A percentile compares a stretch with the other conserved stretches of the same genome.
These are phyloP conservation scores for Boehmeria nivea DNA, from an alignment of 306 rosid species.

Conservation along the genomic window DNA sequence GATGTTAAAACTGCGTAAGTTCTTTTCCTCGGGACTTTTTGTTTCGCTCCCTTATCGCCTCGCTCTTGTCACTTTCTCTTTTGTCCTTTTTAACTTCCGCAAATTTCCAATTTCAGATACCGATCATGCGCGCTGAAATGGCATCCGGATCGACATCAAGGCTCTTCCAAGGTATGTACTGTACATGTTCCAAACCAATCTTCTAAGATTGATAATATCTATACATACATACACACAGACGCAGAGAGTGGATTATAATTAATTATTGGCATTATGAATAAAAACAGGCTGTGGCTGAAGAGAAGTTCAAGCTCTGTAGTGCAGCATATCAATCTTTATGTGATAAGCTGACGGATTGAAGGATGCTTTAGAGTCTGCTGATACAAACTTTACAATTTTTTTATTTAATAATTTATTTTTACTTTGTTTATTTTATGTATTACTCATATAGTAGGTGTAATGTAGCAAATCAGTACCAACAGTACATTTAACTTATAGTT, in stretches of 20 bases:
- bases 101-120: constrained; percentile 41
- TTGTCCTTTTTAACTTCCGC: not conserved
- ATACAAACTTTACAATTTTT: constrained; percentile 3
- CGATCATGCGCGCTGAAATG: constrained; percentile 74
- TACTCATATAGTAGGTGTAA: constrained; percentile 17
- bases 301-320: constrained; percentile 77
- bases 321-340: constrained; percentile 76
- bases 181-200: constrained; percentile 5
- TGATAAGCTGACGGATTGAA: constrained; percentile 46
- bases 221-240: not conserved
- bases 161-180: constrained; percentile 64
- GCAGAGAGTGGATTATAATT: not conserved
- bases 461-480: no score
- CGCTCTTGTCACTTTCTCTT: no score
- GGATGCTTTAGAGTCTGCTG: constrained; percentile 4
- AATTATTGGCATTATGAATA: not conserved
- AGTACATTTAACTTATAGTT: no score
- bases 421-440: not conserved
- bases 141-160: constrained; percentile 96
- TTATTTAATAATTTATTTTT: no score
- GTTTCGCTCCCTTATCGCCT: not conserved
- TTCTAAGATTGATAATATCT: not conserved
- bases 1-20: constrained; percentile 87
- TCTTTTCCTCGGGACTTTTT: constrained; percentile 3
- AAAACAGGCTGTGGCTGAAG: constrained; percentile 62